These are phyloP conservation scores for Marsdenia floribunda DNA, from an alignment of 257 asterid genomes.

Conservation along the genomic window DNA sequence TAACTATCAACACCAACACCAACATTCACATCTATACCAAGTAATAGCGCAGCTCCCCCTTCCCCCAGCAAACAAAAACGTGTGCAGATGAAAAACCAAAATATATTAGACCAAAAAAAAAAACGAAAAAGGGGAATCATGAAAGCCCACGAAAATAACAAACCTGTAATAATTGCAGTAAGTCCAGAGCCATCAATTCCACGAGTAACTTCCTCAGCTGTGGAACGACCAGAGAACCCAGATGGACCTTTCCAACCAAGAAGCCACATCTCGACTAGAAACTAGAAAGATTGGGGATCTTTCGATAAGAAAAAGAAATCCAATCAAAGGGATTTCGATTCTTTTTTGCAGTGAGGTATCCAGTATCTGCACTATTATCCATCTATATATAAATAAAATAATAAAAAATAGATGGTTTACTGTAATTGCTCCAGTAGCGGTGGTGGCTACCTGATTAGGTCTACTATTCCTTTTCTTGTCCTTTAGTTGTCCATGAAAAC, in stretches of 20 bases:
- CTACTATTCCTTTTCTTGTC: too few relatives aligned
- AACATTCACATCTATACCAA: neutral
- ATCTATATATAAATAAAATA: too few relatives aligned
- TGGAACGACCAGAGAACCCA: constrained; percentile 28
- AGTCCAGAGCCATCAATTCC: constrained; percentile 32
- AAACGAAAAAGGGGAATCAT: neutral
- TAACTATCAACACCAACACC: neutral
- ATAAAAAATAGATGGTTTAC: too few relatives aligned
- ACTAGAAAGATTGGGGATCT: constrained; percentile 24
- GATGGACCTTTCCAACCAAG: constrained; percentile 23
- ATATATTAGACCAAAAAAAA: too few relatives aligned
- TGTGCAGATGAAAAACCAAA: too few relatives aligned
- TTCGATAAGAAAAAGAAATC: neutral
- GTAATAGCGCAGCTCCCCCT: too few relatives aligned
- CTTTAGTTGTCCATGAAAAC: too few relatives aligned
- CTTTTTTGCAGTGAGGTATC: neutral
- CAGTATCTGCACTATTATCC: neutral
- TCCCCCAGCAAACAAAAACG: neutral
- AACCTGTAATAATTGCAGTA: constrained; percentile 31
- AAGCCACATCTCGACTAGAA: constrained; percentile 35
- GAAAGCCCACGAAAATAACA: neutral
- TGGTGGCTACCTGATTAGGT: too few relatives aligned
- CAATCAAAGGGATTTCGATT: too few relatives aligned
- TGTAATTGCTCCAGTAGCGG: too few relatives aligned
- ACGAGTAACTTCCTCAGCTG: constrained; percentile 30